Conservation (phyloP, 2,329 filamentous ascomycete species). For the Aureobasidium musti region DNA sequence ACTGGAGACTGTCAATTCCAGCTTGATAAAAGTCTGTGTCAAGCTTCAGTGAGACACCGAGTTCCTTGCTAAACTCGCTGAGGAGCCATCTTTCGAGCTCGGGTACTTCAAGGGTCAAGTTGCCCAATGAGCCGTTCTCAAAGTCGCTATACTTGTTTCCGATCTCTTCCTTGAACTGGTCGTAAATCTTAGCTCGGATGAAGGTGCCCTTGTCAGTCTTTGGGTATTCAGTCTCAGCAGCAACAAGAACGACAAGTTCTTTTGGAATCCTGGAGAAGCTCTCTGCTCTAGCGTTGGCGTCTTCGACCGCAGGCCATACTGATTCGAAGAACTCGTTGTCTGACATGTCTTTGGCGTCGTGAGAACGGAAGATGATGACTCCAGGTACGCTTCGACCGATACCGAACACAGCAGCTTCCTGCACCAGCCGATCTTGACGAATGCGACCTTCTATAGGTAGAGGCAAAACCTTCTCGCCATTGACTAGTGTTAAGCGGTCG, state of each 20-base stretch:
- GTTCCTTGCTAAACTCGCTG: slow-evolving; percentile 40
- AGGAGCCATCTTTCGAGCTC: slow-evolving; percentile 42
- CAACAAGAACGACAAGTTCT: slow-evolving; percentile 56
- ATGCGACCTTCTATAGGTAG: slow-evolving; percentile 57
- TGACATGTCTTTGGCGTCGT: slow-evolving; percentile 47
- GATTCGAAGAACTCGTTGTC: slow-evolving; percentile 51
- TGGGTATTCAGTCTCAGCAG: slow-evolving; percentile 50
- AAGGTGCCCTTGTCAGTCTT: slow-evolving; percentile 60
- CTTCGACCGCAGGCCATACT: slow-evolving; percentile 55
- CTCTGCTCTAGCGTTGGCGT: slow-evolving; percentile 54
- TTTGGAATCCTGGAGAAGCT: slow-evolving; percentile 57
- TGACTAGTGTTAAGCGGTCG: slow-evolving; percentile 52
- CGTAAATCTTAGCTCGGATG: slow-evolving; percentile 56
- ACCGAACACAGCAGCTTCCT: slow-evolving; percentile 61
- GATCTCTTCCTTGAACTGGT: slow-evolving; percentile 53
- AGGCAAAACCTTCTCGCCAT: slow-evolving; percentile 55
- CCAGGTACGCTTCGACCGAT: slow-evolving; percentile 56
- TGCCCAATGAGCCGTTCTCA: slow-evolving; percentile 31
- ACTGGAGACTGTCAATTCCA: slow-evolving; percentile 62
- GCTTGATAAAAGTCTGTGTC: slow-evolving; percentile 59
- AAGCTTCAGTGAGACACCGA: slow-evolving; percentile 33
- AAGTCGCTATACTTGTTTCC: slow-evolving; percentile 48
- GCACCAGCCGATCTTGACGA: slow-evolving; percentile 54
- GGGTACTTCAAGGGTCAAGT: slow-evolving; percentile 36
- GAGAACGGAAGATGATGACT: slow-evolving; percentile 54